These are phyloP conservation scores for Ogataea nakhonphanomensis DNA, from an alignment of 805 yeast genomes.

Conservation along the genomic window DNA sequence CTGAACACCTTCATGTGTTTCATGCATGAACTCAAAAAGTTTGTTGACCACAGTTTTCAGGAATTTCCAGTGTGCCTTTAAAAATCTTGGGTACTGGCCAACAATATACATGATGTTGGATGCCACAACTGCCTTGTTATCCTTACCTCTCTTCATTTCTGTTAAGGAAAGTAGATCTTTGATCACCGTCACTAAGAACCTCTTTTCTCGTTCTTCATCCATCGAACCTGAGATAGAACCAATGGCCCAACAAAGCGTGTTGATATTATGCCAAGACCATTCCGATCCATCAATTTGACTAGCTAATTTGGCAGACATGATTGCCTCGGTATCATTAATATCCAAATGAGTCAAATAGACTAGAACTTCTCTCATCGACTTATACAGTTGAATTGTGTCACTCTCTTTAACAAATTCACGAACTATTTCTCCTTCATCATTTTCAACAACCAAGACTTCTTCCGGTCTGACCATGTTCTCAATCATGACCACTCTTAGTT, in stretches of 20 bases:
- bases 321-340: constrained; percentile 88
- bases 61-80: constrained; percentile 98
- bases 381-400: constrained; percentile 93
- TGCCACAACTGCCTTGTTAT: constrained; percentile 97
- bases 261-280: constrained; percentile 99
- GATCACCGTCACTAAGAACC: constrained; percentile 88
- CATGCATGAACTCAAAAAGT: constrained; percentile 98
- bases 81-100: constrained; percentile 96
- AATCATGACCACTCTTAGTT: constrained; percentile 86
- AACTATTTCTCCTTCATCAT: constrained; percentile 98
- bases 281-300: constrained; percentile 93
- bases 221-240: constrained; percentile 98
- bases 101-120: constrained; percentile 99
- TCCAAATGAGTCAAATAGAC: constrained; percentile 95
- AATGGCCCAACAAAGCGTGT: constrained; percentile 98
- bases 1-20: constrained; percentile 99
- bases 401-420: constrained; percentile 95
- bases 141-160: constrained; percentile 95
- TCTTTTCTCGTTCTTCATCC: constrained; percentile 96
- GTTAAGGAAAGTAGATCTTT: constrained; percentile 89
- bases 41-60: constrained; percentile 93
- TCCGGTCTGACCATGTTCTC: constrained; percentile 99
- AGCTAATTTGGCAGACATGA: constrained; percentile 88
- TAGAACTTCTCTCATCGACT: constrained; percentile 91
- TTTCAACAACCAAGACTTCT: constrained; percentile 94